These are phyloP conservation scores for Globisporangium cederbergense DNA, from an alignment of 352 stramenopile species.

Conservation along the genomic window DNA sequence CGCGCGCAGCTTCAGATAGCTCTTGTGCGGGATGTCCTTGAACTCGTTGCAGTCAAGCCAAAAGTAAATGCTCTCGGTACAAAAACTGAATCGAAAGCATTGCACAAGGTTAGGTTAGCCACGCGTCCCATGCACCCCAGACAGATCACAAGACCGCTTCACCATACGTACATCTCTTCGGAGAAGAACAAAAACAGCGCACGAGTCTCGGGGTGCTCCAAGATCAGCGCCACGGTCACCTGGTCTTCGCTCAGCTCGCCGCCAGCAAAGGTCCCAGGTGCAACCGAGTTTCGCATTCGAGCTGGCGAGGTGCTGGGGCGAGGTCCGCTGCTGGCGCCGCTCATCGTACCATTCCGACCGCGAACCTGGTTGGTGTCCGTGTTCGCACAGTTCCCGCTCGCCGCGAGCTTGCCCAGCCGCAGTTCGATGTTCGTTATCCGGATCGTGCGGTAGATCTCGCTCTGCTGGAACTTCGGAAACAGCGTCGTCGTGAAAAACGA, in stretches of 20 bases:
- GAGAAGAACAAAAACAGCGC: constrained; percentile 69
- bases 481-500: constrained; percentile 60
- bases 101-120: not conserved
- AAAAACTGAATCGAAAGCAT: constrained; percentile 39
- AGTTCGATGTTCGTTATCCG: constrained; percentile 34
- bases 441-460: constrained; percentile 57
- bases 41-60: constrained; percentile 83
- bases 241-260: constrained; percentile 30
- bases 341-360: not conserved
- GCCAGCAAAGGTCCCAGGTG: not conserved
- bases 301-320: constrained; percentile 6
- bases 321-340: not conserved
- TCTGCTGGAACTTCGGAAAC: constrained; percentile 75
- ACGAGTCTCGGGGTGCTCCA: constrained; percentile 60
- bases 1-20: constrained; percentile 68
- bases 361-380: constrained; percentile 3
- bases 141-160: not conserved
- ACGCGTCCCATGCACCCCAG: not conserved
- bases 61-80: constrained; percentile 81
- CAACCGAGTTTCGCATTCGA: not conserved
- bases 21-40: constrained; percentile 71
- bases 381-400: constrained; percentile 19
- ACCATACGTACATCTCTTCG: constrained; percentile 65
- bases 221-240: constrained; percentile 52
- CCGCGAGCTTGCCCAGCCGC: constrained; percentile 20